Evolutionary conservation across 208 protist species (phyloP), one percentile per base, ranked within the genome.

Genomic region (Borovskyia barvae): DNA sequence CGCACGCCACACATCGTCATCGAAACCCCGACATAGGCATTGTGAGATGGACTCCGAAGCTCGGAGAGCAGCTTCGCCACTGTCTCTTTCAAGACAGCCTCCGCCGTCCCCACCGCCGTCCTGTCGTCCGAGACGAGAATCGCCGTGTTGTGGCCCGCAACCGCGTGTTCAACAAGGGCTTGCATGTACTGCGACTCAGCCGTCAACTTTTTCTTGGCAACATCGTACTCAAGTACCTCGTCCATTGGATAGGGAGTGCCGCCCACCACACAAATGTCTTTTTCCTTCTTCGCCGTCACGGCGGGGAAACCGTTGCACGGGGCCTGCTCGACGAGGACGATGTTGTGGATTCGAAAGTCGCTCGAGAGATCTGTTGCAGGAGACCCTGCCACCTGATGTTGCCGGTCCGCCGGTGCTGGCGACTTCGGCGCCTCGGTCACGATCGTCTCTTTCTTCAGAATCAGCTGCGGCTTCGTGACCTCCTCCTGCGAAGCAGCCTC

Each of bases 111-210:
- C 15, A 25, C 55, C 3, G 68, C 56, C 51, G 72, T 62, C 28
- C 57, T 65, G 52, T 81, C 71, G 50, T 73, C 66, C 15, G 68
- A 63, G 37, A 88, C 52, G 56, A 82, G 63, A 20, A 88, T 19
- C 4, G 77, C 74, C 54, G 53, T 53, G 60, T 84, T 81, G 71
- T 88, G 82, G 41, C 82, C 75, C 1, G 60, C 70, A 25, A 80
- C 48, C 24, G 82, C 48, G 62, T 88, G 77, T 29, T 77, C 67
- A 15, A 83, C 37, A 32, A 74, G 64, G 22, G 70, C 65, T 1
- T 62, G 24, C 33, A 89, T 40, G 26, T 67, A 37, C 37, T 35
- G 43, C 28, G 72, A 75, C 29, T 67, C 49, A 17, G 70, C 14
- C 20, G 30, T 30, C 17, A 2, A 20, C 24, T 75, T 46, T 11